Evolutionary conservation across 257 asterid genomes (phyloP).

Genomic region (Solanum clarkiae): DNA sequence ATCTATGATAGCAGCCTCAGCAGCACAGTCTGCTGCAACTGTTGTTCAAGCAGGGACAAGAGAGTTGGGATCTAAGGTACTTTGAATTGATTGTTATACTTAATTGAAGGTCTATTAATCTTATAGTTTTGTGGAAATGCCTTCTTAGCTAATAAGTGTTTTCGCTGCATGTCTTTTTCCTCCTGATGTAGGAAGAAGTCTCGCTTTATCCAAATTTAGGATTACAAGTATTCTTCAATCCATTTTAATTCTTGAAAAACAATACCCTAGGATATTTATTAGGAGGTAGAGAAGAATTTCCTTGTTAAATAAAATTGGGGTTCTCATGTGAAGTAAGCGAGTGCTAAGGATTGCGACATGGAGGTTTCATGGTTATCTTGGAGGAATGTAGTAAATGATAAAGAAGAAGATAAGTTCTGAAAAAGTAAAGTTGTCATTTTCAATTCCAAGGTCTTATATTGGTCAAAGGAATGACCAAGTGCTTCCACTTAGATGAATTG

Average conservation of each 20-base stretch:
- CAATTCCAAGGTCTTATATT: background rate
- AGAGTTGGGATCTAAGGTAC: slow-evolving; percentile 72
- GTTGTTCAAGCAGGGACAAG: slow-evolving; percentile 83
- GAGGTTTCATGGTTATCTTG: background rate
- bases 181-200: background rate
- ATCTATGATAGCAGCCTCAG: slow-evolving; percentile 78
- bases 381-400: background rate
- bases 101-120: background rate
- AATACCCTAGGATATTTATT: background rate
- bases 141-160: background rate
- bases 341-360: background rate
- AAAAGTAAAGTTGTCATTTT: background rate
- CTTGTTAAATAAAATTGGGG: background rate
- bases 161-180: background rate
- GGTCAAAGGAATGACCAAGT: background rate
- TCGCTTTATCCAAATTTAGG: background rate
- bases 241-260: background rate
- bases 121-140: background rate
- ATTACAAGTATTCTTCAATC: background rate
- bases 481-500: background rate
- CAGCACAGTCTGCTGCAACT: slow-evolving; percentile 77
- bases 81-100: background rate
- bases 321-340: background rate
- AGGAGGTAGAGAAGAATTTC: background rate
- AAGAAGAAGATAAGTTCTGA: background rate